Base-by-base conservation (phyloP, 1,139 yeast genomes). In the Diutina catenulata region DNA sequence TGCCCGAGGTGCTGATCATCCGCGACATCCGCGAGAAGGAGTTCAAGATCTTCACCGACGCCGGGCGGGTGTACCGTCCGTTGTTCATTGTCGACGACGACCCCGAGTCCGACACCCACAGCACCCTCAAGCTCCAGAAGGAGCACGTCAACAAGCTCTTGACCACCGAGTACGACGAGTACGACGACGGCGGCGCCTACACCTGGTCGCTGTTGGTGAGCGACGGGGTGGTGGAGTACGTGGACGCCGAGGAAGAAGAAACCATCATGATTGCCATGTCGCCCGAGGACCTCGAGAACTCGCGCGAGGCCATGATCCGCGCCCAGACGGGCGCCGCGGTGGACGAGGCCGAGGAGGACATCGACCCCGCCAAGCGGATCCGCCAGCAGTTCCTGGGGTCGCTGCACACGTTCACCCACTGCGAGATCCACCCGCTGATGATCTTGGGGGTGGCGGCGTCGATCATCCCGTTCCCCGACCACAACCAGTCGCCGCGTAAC, bases 361-460 rank as follows among this genome's bases (percentile, higher is more conserved):
- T 70, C 29, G 93, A 82, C 51, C 83, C 93, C 3, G 95, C 94
- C 25, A 80, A 80, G 59, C 79, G 98, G 64, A 83, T 91, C 53
- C 87, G 80, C 56, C 82, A 86, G 24, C 64, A 72, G 10, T 70
- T 66, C 47, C 65, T 72, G 41, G 71, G 77, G 24, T 68, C 73
- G 43, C 74, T 81, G 1, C 94, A 86, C 51, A 86, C 97, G 3
- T 91, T 86, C 67, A 91, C 99, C 0, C 99, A 91, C 62, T 91
- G 98, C 73, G 99, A 91, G 62, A 88, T 91, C 53, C 98, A 91
- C 64, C 99, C 99, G 26, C 82, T 95, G 28, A 91, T 91, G 98
- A 91, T 91, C 60, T 70, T 91, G 46, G 99, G 99, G 59, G 95
- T 91, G 48, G 95, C 96, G 37, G 99, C 99, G 8, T 84, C 95